These are phyloP conservation scores for Piper longum DNA, from an alignment of 164 flowering plant genomes.

Conservation along the genomic window DNA sequence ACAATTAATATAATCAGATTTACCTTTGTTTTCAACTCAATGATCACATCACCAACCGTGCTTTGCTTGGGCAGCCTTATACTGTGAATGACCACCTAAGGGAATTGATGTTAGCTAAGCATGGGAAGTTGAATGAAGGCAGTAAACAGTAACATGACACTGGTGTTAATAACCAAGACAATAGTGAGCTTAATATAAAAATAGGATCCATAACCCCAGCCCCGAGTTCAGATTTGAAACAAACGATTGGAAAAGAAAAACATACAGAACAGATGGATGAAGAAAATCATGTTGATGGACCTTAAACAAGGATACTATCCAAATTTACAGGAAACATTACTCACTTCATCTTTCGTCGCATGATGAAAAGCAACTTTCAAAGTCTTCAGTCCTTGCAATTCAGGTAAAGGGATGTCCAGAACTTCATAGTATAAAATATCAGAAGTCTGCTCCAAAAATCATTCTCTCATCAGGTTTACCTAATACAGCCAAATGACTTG, in stretches of 20 bases:
- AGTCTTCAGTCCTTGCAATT: constrained; percentile 77
- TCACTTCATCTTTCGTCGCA: constrained; percentile 72
- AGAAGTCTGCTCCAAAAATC: constrained; percentile 36
- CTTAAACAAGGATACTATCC: no score
- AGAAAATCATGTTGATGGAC: no score
- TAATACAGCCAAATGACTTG: background rate
- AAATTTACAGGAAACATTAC: constrained; percentile 4
- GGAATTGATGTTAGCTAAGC: background rate
- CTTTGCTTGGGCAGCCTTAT: constrained; percentile 84
- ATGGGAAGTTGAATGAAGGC: background rate
- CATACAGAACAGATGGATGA: no score
- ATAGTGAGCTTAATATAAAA: no score
- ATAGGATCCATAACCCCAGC: no score
- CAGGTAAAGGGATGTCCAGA: constrained; percentile 85
- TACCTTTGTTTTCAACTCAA: constrained; percentile 74
- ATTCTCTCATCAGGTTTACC: background rate
- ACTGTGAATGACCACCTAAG: constrained; percentile 65
- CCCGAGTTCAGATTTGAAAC: no score
- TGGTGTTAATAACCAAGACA: no score
- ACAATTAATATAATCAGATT: background rate
- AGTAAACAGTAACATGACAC: background rate
- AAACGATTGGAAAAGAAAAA: no score
- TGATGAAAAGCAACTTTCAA: constrained; percentile 85
- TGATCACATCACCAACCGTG: constrained; percentile 78
- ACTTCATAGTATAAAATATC: constrained; percentile 93